phyloP scores from a whole-genome alignment of 179 eudicot genomes.

The Pouteria campechiana region DNA sequence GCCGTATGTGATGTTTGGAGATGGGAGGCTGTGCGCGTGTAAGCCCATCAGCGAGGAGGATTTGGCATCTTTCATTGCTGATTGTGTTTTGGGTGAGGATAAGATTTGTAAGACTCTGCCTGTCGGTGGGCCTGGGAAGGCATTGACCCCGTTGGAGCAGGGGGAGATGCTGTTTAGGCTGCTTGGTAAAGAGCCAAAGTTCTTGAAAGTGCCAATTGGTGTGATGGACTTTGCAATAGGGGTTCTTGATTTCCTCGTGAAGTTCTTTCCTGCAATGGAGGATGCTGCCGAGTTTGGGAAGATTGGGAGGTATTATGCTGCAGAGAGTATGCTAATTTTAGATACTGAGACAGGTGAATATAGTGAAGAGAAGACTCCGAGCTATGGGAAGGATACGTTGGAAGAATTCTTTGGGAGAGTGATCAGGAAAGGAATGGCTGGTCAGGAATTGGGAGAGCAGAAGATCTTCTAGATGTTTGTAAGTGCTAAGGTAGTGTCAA shows the following conservation, averaged over 20 bases:
- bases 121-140: conserved; percentile 90
- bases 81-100: conserved; percentile 63
- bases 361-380: conserved; percentile 63
- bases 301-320: conserved; percentile 91
- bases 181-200: conserved; percentile 64
- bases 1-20: conserved; percentile 97
- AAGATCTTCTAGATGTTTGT: conserved; percentile 34
- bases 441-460: conserved; percentile 91
- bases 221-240: conserved; percentile 86
- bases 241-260: conserved; percentile 69
- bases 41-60: conserved; percentile 89
- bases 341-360: conserved; percentile 81
- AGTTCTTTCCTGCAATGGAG: conserved; percentile 62
- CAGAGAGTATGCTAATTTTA: conserved; percentile 82
- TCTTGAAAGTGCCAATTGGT: conserved; percentile 75
- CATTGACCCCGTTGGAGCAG: conserved; percentile 85
- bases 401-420: conserved; percentile 81
- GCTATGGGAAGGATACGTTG: conserved; percentile 80
- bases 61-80: conserved; percentile 70
- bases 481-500: too few species aligned
- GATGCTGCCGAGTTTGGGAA: conserved; percentile 92
- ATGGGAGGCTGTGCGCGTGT: conserved; percentile 88
- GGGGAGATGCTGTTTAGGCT: conserved; percentile 75
- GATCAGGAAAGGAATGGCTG: conserved; percentile 75
- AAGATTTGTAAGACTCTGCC: conserved; percentile 59